Percentiles rank a stretch among this genome's conserved stretches.
phyloP scores from a whole-genome alignment of 306 rosid genomes.

The Arachis stenosperma region DNA sequence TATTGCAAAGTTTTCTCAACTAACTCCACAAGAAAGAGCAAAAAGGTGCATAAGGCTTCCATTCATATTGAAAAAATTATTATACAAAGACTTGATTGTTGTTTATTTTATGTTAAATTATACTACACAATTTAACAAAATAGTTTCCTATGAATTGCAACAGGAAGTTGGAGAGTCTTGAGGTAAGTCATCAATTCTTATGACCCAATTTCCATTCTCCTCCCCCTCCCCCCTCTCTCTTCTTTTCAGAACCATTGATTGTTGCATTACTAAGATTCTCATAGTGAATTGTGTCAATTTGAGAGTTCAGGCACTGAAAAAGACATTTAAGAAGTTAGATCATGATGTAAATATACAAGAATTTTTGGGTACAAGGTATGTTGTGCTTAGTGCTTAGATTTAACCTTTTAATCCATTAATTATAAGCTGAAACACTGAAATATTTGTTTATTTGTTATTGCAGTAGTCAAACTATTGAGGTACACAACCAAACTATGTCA shows the following conservation, averaged over 20 bases:
- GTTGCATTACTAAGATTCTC: slow-evolving; percentile 13
- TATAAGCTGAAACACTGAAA: neutral
- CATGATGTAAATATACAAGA: slow-evolving; percentile 83
- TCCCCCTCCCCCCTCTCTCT: neutral
- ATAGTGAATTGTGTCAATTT: slow-evolving; percentile 37
- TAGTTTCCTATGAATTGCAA: slow-evolving; percentile 42
- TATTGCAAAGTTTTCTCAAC: slow-evolving; percentile 77
- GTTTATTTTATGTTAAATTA: slow-evolving; percentile 9
- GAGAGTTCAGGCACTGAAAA: slow-evolving; percentile 70
- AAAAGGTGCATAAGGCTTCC: slow-evolving; percentile 57
- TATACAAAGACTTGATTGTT: neutral
- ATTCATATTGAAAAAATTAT: neutral
- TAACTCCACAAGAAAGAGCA: slow-evolving; percentile 80
- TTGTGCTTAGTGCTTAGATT: neutral
- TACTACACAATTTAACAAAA: slow-evolving; percentile 30
- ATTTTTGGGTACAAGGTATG: slow-evolving; percentile 75
- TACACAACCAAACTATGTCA: slow-evolving; percentile 26
- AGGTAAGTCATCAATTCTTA: slow-evolving; percentile 57
- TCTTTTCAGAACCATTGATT: neutral
- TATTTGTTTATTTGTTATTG: slow-evolving; percentile 38
- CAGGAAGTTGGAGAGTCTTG: slow-evolving; percentile 93
- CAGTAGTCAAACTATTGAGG: slow-evolving; percentile 76
- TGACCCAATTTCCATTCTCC: slow-evolving; percentile 30
- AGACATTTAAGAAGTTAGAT: slow-evolving; percentile 81
- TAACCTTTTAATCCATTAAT: slow-evolving; percentile 5